Conservation (phyloP, 371 early-diverging fungal species). For the Lichtheimia ramosa region DNA sequence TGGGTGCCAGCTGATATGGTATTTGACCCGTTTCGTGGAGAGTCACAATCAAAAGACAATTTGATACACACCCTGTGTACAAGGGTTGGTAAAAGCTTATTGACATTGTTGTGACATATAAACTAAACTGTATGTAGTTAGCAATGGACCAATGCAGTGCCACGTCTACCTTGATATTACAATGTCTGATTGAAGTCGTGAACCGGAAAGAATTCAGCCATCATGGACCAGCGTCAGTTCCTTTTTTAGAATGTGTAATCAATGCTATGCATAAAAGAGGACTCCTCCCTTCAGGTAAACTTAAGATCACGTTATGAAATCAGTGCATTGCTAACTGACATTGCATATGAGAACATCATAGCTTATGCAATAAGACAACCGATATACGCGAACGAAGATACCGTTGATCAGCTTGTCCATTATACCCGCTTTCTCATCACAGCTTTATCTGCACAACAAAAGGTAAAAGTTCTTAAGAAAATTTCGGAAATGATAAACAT, state of each 20-base stretch:
- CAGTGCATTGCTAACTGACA: too few relatives aligned
- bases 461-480: conserved; percentile 40
- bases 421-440: conserved; percentile 71
- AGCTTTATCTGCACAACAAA: conserved; percentile 77
- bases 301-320: too few relatives aligned
- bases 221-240: too few relatives aligned
- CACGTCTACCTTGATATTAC: background rate
- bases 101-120: background rate
- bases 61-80: conserved; percentile 49
- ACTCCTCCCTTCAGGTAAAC: too few relatives aligned
- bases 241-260: too few relatives aligned
- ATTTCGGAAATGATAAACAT: too few relatives aligned
- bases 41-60: conserved; percentile 86
- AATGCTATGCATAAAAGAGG: too few relatives aligned
- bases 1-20: conserved; percentile 75
- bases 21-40: conserved; percentile 38
- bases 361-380: too few relatives aligned
- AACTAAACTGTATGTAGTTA: background rate
- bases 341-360: too few relatives aligned
- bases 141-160: background rate
- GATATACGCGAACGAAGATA: too few relatives aligned
- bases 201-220: too few relatives aligned
- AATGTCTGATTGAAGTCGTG: too few relatives aligned
- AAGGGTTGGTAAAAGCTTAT: background rate
- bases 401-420: conserved; percentile 27